These are phyloP conservation scores for Calonectria henricotiae DNA, from an alignment of 2,329 filamentous ascomycete species.

Conservation along the genomic window DNA sequence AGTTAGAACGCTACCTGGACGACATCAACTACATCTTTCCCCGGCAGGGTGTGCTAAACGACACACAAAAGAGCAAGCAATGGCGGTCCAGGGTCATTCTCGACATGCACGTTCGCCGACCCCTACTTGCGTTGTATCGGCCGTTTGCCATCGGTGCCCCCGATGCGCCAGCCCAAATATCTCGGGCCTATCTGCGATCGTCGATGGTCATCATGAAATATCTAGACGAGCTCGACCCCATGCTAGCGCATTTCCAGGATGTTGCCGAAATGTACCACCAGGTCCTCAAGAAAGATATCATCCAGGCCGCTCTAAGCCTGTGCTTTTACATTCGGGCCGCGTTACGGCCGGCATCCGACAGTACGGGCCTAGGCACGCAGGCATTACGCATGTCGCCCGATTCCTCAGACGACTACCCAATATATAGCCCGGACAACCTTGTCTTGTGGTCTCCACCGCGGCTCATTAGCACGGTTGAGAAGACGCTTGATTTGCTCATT, in stretches of 20 bases:
- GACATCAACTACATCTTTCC: constrained; percentile 71
- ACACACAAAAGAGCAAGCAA: constrained; percentile 65
- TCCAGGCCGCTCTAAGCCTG: constrained; percentile 71
- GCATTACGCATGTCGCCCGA: constrained; percentile 58
- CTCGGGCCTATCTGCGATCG: constrained; percentile 69
- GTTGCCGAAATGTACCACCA: constrained; percentile 70
- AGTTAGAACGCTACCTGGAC: constrained; percentile 70
- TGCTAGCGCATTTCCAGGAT: constrained; percentile 64
- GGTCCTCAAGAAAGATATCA: constrained; percentile 69
- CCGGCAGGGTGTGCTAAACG: constrained; percentile 62
- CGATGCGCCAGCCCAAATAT: constrained; percentile 68
- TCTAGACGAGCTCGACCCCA: constrained; percentile 69
- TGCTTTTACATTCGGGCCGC: constrained; percentile 69
- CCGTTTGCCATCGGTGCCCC: constrained; percentile 70
- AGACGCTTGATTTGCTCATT: constrained; percentile 64
- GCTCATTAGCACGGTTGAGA: constrained; percentile 64
- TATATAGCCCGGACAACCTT: constrained; percentile 57
- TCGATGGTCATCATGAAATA: constrained; percentile 72
- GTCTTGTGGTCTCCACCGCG: constrained; percentile 63
- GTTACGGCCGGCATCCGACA: constrained; percentile 53
- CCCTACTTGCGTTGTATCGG: constrained; percentile 69
- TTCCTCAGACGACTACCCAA: constrained; percentile 56
- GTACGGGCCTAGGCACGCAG: constrained; percentile 52
- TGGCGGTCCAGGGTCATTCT: constrained; percentile 69
- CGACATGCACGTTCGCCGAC: constrained; percentile 70